Base-by-base conservation (phyloP, 2,329 filamentous ascomycete species). In the Penicillium frequentans region DNA sequence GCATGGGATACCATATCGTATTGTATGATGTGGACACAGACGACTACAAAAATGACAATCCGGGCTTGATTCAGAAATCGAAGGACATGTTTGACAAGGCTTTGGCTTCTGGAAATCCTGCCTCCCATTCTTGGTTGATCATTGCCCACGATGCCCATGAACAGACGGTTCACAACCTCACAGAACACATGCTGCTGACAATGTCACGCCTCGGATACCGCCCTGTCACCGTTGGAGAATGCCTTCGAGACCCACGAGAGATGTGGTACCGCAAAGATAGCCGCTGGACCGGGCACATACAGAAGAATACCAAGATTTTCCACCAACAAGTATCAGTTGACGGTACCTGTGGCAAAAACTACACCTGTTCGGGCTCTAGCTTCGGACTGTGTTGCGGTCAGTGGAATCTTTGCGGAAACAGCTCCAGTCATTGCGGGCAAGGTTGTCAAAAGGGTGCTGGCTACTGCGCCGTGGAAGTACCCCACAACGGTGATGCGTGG, bases 1-100 rank as follows among this genome's bases (percentile, higher is more conserved):
- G 70, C 4, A 67, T 82, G 31, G 80, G 80, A 0, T 83, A 83
- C 59, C 80, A 83, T 64, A 72, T 82, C 48, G 73, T 79, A 51
- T 64, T 75, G 33, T 78, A 76, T 46, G 75, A 81, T 54, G 70
- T 81, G 23, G 80, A 82, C 64, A 81, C 79, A 5, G 69, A 74
- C 23, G 80, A 82, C 62, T 81, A 75, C 61, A 72, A 71, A 49
- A 72, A 77, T 37, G 73, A 75, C 49, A 67, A 66, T 24, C 74
- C 74, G 0, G 59, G 67, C 7, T 54, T 66, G 16, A 76, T 77
- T 33, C 74, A 77, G 31, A 56, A 56, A 9, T 77, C 75, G 9
- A 77, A 77, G 51, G 73, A 76, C 27, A 71, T 72, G 2, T 77
- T 78, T 42, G 72, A 77, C 50, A 62, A 66, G 14, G 68, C 70